Conservation (phyloP, 148 eudicot genomes). For the Chenopodium suecicum region DNA sequence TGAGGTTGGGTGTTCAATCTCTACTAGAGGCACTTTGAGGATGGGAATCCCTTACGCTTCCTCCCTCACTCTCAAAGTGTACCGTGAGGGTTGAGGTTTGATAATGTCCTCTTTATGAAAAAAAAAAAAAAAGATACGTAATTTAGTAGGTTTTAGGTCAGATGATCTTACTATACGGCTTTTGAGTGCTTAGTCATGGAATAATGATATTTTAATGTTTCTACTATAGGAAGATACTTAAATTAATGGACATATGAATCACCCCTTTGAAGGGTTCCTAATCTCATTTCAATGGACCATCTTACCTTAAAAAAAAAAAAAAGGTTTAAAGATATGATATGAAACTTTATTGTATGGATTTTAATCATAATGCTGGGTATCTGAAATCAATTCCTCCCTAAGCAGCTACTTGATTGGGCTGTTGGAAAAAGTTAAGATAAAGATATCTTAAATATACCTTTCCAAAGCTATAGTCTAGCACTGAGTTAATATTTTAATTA, state of each 20-base stretch:
- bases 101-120: too few species aligned
- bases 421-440: constrained; percentile 1
- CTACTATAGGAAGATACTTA: background rate
- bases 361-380: background rate
- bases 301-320: background rate
- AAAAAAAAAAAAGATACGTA: background rate
- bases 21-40: too few species aligned
- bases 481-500: background rate
- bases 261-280: background rate
- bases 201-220: background rate
- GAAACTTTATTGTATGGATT: constrained; percentile 7
- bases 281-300: background rate
- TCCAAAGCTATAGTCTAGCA: constrained; percentile 16
- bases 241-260: background rate
- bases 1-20: too few species aligned
- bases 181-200: background rate
- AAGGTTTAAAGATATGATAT: background rate
- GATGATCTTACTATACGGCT: too few species aligned
- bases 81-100: too few species aligned
- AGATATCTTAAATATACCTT: constrained; percentile 8
- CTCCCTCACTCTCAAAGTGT: too few species aligned
- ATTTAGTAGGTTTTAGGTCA: background rate
- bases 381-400: constrained; percentile 3
- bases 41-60: too few species aligned
- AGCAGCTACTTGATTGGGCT: constrained; percentile 6